These are phyloP conservation scores for Stephanodiscus minutulus DNA, from an alignment of 108 stramenopile genomes.

Conservation along the genomic window DNA sequence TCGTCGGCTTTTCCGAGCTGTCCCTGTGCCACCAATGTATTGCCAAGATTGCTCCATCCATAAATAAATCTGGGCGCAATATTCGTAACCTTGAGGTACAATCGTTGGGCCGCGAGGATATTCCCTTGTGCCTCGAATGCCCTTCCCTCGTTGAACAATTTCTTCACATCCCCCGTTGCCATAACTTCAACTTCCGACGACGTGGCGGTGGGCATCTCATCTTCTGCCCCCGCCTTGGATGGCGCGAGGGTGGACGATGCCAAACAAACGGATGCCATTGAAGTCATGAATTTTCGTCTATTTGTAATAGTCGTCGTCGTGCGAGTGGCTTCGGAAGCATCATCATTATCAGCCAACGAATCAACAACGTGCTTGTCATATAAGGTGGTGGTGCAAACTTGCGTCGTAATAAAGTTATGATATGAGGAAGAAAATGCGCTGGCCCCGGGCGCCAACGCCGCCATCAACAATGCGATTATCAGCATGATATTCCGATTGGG, in stretches of 20 bases:
- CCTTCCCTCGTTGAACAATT: conserved; percentile 77
- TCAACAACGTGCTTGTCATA: not conserved
- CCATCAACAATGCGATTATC: not conserved
- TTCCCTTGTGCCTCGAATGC: conserved; percentile 77
- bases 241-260: conserved; percentile 6
- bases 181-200: conserved; percentile 25
- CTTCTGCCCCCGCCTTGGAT: conserved; percentile 6
- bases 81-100: conserved; percentile 77
- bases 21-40: conserved; percentile 78
- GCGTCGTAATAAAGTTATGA: not conserved
- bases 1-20: conserved; percentile 59
- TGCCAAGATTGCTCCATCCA: conserved; percentile 80
- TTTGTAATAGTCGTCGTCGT: not conserved
- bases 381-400: not conserved
- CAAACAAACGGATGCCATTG: conserved; percentile 5
- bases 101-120: conserved; percentile 77
- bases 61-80: conserved; percentile 80
- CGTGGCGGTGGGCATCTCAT: not conserved
- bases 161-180: conserved; percentile 39
- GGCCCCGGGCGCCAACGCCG: not conserved
- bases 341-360: not conserved
- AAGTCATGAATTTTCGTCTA: conserved; percentile 1
- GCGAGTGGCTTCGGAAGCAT: not conserved
- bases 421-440: not conserved
- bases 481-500: not conserved